Evolutionary conservation across 78 protist species (phyloP), one percentile per base, ranked within the genome.

Genomic region (Dictyostelium brefeldianum): DNA sequence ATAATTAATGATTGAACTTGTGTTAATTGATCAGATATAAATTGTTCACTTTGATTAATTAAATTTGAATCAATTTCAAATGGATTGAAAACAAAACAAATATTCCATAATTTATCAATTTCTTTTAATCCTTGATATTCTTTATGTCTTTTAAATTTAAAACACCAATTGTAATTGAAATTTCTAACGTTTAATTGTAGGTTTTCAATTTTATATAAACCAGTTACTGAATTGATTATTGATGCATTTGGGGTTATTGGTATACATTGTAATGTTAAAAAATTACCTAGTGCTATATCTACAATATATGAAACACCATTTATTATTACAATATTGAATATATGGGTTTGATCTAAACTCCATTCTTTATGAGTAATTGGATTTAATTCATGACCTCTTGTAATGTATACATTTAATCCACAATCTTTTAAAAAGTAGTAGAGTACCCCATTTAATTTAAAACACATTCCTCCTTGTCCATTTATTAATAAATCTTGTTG

Each of bases 381-480:
- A 51, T 51, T 51, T 12, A 51, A 8, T 51, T 4, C 56, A 51
- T 2, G 1, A 1, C 56, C 56, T 12, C 10, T 51, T 51, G 56
- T 14, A 0, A 51, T 14, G 15, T 59, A 59, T 6, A 15, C 20
- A 18, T 59, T 11, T 5, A 80, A 80, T 0, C 87, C 75, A 64
- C 62, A 64, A 25, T 80, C 87, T 5, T 4, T 2, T 62, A 80
- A 22, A 22, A 80, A 80, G 31, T 47, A 48, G 59, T 80, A 80
- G 31, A 80, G 18, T 31, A 62, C 9, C n/a, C 77, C n/a, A 64
- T 80, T 80, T 56, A 80, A 65, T 36, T 80, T 67, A 20, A 64
- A 80, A 25, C 87, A 64, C 0, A 80, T 1, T 14, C 87, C 87
- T 29, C 87, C 87, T 5, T 12, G 11, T 18, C 14, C 15, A 9